Evolutionary conservation across 2,329 filamentous ascomycete genomes (phyloP), one percentile per base, ranked within the genome.

Genomic region (Blastomyces parvus): DNA sequence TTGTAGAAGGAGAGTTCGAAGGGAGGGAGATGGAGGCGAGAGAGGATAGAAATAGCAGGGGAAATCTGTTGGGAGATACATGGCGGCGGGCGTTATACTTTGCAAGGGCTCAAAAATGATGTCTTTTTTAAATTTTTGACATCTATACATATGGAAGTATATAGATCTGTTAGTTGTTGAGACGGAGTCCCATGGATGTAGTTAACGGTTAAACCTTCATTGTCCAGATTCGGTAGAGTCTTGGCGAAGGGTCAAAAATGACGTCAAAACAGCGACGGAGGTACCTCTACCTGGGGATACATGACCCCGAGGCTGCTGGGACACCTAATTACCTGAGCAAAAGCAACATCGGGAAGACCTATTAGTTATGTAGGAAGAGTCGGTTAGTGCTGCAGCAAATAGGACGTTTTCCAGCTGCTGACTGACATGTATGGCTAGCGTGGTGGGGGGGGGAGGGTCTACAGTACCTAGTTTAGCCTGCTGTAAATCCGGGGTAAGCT

Each of bases 271-370:
- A n/a, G 33, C 6, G 7, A 19, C 14, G 17, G 36, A 5, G 17
- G 50, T 53, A 53, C 25, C 52, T 33, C 52, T 55, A 55, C 52
- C 14, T n/a, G 52, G 50, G 30, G 30, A 55, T 55, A 55, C 52
- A 9, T 55, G n/a, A 13, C 13, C n/a, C 46, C 9, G 46, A 50
- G 42, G 42, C 17, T 44, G 17, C 14, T 13, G 42, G 42, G 14
- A 36, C 5, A 6, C 8, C 33, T 36, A 8, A 36, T 6, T 36
- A 36, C 8, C 33, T 36, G 8, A 1, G 0, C 8, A 36, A 36
- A 36, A 2, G 8, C 14, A 17, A 42, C 17, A 42, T 42, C 40
- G 17, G 2, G 14, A 14, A 42, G 40, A 42, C 8, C 40, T 17
- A 17, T 17, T 44, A 44, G 42, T 6, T 44, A 44, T n/a, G 19